Conservation (phyloP, 441 rosid species). For the Geranium incanum region DNA sequence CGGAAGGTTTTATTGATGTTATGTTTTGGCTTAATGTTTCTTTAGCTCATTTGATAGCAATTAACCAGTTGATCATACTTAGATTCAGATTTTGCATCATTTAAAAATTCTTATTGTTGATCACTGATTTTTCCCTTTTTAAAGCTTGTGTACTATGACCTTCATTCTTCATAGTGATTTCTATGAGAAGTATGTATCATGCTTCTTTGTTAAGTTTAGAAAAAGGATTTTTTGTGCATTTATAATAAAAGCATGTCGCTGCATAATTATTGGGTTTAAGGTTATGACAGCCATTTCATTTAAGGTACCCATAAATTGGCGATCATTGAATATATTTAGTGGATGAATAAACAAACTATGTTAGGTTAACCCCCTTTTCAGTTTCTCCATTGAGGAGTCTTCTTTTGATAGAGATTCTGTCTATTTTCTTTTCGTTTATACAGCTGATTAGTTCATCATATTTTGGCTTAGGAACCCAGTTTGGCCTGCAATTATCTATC, state of each 20-base stretch:
- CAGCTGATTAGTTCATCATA: not conserved
- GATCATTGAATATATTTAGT: not conserved
- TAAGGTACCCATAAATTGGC: not conserved
- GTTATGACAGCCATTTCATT: not conserved
- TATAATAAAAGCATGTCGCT: not conserved
- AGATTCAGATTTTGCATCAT: not conserved
- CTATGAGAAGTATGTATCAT: too few relatives aligned
- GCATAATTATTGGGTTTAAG: not conserved
- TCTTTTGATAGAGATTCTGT: not conserved
- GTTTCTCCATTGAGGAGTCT: not conserved
- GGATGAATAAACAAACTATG: not conserved
- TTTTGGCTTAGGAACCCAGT: too few relatives aligned
- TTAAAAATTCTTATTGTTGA: not conserved
- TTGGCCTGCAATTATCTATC: too few relatives aligned
- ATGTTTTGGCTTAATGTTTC: not conserved
- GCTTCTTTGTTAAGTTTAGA: not conserved
- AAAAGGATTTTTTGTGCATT: not conserved
- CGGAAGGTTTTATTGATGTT: not conserved
- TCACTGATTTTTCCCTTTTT: too few relatives aligned
- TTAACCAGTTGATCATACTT: not conserved
- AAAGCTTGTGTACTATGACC: too few relatives aligned
- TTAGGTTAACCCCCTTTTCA: not conserved
- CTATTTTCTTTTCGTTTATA: too few relatives aligned
- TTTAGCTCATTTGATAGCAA: not conserved
- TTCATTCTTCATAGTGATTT: too few relatives aligned